Base-by-base conservation (phyloP, 2,329 filamentous ascomycete genomes). In the Fusarium sp. region DNA sequence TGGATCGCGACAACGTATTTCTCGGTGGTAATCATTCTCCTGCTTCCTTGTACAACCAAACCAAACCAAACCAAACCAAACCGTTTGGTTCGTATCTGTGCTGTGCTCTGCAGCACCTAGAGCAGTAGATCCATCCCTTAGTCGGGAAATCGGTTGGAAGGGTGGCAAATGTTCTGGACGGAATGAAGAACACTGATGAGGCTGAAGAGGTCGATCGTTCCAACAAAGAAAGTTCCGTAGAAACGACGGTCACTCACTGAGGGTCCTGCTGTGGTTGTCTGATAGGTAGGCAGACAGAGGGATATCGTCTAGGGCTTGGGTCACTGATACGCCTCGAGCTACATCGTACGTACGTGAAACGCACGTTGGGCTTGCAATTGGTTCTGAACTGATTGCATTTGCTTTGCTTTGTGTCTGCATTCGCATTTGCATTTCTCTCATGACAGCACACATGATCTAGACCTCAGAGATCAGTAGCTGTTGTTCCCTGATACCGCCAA, bases 151-250 rank as follows among this genome's bases (percentile, higher is more conserved):
- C 23, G 20, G 13, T 14, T 32, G 25, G 15, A 27, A 46, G 37
- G 65, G 35, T 69, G 57, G 62, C 53, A 67, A 67, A 59, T 70
- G 66, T 67, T 67, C 63, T 67, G 45, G 65, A 64, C 32, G 63
- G 63, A 56, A 59, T 55, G 63, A 55, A 67, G 65, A 67, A 67
- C 40, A 47, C 30, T 59, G 46, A 64, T 67, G 65, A 67, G 65
- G 65, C 63, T 67, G 64, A 67, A 64, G 5, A 41, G 33, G 49
- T 32, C 40, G 47, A 67, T 41, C 62, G 35, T 33, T 56, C 44
- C 50, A 56, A 45, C 48, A 48, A 68, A 49, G 59, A 61, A 54
- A 53, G 61, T 69, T 69, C 52, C 41, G 54, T 54, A 39, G 32
- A 66, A 69, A 39, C 41, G 56, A 50, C 43, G 54, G 57, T 58